Evolutionary conservation across 2,329 filamentous ascomycete genomes (phyloP).

Genomic region (Fusarium neocosmosporiellum): DNA sequence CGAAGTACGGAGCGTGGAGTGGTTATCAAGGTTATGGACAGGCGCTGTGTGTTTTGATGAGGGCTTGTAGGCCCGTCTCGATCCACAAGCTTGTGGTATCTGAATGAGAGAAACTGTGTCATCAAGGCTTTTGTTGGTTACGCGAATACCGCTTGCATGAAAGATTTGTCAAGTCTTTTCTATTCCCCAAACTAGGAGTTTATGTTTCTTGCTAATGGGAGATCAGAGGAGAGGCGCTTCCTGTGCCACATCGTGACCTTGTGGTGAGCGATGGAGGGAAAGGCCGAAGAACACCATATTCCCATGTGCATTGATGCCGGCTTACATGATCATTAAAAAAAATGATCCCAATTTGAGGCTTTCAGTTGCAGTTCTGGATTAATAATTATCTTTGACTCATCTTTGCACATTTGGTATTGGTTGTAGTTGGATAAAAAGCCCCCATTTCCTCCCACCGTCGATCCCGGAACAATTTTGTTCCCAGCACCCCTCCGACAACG

Average conservation of each 20-base stretch:
- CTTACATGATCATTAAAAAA: not conserved
- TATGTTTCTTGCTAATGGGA: not conserved
- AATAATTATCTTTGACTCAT: not conserved
- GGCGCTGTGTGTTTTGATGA: slow-evolving; percentile 25
- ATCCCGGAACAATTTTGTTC: slow-evolving; percentile 1
- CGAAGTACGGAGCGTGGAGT: slow-evolving; percentile 39
- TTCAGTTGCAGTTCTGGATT: not conserved
- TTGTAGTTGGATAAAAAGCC: not conserved
- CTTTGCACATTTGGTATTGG: not conserved
- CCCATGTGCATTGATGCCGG: not conserved
- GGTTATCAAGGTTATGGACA: slow-evolving; percentile 20
- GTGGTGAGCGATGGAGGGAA: not conserved
- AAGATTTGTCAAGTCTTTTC: not conserved
- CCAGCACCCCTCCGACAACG: not conserved
- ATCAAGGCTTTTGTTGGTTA: not conserved
- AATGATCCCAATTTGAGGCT: not conserved
- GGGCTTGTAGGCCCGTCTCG: not conserved
- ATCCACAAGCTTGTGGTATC: not conserved
- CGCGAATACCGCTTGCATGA: not conserved
- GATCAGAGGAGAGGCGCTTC: not conserved
- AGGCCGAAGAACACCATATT: not conserved
- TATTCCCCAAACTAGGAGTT: not conserved
- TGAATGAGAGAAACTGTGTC: slow-evolving; percentile 6
- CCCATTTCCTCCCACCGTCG: not conserved
- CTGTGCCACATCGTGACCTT: not conserved